Evolutionary conservation across 208 protist genomes (phyloP), one percentile per base, ranked within the genome.

Genomic region (Acanthamoeba sp.): DNA sequence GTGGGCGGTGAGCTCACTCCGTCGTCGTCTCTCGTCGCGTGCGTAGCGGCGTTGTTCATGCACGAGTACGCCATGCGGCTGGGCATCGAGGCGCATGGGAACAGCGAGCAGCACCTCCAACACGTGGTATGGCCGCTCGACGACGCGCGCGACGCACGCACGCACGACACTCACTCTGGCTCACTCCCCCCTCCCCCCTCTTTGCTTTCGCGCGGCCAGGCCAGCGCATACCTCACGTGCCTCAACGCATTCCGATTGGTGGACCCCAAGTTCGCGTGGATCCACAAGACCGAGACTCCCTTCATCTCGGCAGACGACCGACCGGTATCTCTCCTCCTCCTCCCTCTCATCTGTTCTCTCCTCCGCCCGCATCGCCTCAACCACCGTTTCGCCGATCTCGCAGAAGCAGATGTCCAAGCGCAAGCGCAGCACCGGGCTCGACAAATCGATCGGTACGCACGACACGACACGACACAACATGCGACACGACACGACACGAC

Each of bases 61-160:
- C 55, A 93, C n/a, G 90, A 93, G 32, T 93, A 93, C 71, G 90
- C 90, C 20, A 16, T 52, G 69, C 90, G 90, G 29, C 66, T 93
- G 32, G 32, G 29, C 32, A 84, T 29, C 48, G 90, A 93, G 22
- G 90, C 32, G 10, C 90, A 91, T 36, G 34, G 27, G 12, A 22
- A 71, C 84, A 36, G 27, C 40, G 5, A 57, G 3, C 76, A 45
- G 34, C 55, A 71, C 48, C 55, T 71, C 1, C 52, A 91, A 24
- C 48, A 45, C 32, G 16, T 91, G 84, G 76, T 85, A 55, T n/a
- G 64, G 18, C 7, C 64, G 4, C n/a, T n/a, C n/a, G n/a, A n/a
- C n/a, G n/a, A n/a, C n/a, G n/a, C n/a, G n/a, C n/a, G n/a, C n/a
- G n/a, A n/a, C n/a, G n/a, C n/a, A n/a, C n/a, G n/a, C n/a, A n/a